These are phyloP conservation scores for Coniella lustricola DNA, from an alignment of 2,329 filamentous ascomycete genomes.

Conservation along the genomic window DNA sequence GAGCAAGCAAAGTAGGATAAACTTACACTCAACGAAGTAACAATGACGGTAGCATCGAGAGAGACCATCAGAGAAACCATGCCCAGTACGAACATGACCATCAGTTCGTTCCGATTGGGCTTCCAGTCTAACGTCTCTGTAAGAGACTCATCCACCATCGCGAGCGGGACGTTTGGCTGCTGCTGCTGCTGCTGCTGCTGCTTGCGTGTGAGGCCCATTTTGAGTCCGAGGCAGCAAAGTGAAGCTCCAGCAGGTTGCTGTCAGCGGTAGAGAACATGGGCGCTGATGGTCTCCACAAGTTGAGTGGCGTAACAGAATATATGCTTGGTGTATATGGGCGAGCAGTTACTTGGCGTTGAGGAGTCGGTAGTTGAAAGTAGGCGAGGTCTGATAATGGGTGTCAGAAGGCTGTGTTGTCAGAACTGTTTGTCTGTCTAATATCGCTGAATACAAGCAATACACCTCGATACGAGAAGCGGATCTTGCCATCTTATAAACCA, in stretches of 20 bases:
- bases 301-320: too few relatives aligned
- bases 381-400: too few relatives aligned
- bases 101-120: constrained; percentile 17
- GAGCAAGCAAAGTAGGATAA: neutral
- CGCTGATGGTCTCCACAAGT: neutral
- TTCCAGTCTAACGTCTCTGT: constrained; percentile 15
- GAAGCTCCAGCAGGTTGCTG: constrained; percentile 12
- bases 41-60: constrained; percentile 19
- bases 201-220: constrained; percentile 13
- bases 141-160: constrained; percentile 17
- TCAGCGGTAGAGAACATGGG: constrained; percentile 15
- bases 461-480: too few relatives aligned
- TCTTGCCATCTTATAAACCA: too few relatives aligned
- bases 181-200: constrained; percentile 2
- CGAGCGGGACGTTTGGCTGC: constrained; percentile 2
- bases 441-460: too few relatives aligned
- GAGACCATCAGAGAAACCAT: constrained; percentile 19
- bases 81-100: constrained; percentile 19
- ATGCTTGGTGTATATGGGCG: too few relatives aligned
- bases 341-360: too few relatives aligned
- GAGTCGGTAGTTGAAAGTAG: too few relatives aligned
- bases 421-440: too few relatives aligned
- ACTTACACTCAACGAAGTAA: constrained; percentile 18
- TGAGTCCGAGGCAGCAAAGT: constrained; percentile 10
- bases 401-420: too few relatives aligned